Evolutionary conservation across 305 asterid genomes (phyloP).

Genomic region (Fraxinus floribunda): DNA sequence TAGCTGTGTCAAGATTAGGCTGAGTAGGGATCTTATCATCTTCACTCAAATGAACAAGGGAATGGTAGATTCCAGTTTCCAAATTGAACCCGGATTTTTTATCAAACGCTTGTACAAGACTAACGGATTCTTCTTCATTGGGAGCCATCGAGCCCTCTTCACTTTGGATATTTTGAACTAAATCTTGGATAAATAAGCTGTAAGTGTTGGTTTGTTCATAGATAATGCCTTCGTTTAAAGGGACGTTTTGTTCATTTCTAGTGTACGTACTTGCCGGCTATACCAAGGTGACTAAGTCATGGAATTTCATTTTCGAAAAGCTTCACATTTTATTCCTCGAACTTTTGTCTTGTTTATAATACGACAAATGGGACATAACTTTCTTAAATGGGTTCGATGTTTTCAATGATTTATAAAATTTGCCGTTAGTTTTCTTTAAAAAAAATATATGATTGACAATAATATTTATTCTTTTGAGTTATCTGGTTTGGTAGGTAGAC

Average conservation of each 20-base stretch:
- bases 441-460: too few relatives aligned
- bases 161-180: constrained; percentile 12
- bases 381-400: not conserved
- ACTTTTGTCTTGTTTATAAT: not conserved
- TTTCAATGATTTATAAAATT: not conserved
- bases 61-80: constrained; percentile 53
- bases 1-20: constrained; percentile 54
- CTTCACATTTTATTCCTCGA: not conserved
- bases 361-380: not conserved
- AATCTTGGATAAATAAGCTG: not conserved
- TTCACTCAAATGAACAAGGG: constrained; percentile 42
- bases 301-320: not conserved
- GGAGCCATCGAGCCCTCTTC: constrained; percentile 35
- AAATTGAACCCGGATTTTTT: constrained; percentile 45
- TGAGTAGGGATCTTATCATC: constrained; percentile 43
- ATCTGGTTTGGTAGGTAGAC: not conserved
- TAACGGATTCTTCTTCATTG: constrained; percentile 26
- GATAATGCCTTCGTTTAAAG: constrained; percentile 16
- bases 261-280: constrained; percentile 34
- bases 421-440: too few relatives aligned
- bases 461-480: too few relatives aligned
- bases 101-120: not conserved
- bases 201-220: constrained; percentile 3
- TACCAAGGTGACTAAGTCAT: constrained; percentile 22
- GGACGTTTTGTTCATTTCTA: constrained; percentile 7